Conservation (phyloP, 768 basidiomycete genomes). For the Tulasnella sp. region DNA sequence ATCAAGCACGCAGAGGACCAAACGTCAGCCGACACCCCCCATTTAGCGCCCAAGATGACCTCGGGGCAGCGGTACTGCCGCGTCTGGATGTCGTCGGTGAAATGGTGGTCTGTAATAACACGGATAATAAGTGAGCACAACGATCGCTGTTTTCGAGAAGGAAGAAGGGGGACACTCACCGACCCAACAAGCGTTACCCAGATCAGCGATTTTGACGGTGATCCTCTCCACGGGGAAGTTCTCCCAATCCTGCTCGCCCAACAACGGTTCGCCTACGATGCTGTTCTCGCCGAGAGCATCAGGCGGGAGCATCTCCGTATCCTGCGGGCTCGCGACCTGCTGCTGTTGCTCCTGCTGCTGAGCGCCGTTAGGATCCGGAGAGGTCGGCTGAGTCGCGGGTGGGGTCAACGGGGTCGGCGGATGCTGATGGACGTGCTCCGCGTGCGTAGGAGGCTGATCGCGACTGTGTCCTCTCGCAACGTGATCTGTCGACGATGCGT, state of each 20-base stretch:
- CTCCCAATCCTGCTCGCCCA: slow-evolving; percentile 6
- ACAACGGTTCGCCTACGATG: not conserved
- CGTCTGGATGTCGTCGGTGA: slow-evolving; percentile 97
- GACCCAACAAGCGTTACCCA: slow-evolving; percentile 64
- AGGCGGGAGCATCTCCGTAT: slow-evolving; percentile 14
- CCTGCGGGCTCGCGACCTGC: slow-evolving; percentile 23
- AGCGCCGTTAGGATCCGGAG: slow-evolving; percentile 12
- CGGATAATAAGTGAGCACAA: not conserved
- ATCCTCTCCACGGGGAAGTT: slow-evolving; percentile 44
- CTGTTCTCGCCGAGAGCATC: not conserved
- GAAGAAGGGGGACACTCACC: slow-evolving; percentile 35
- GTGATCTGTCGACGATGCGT: not conserved
- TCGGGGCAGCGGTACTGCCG: slow-evolving; percentile 96
- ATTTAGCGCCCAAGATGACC: slow-evolving; percentile 91
- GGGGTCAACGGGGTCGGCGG: slow-evolving; percentile 20
- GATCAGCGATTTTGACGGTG: slow-evolving; percentile 97
- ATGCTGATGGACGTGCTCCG: slow-evolving; percentile 18
- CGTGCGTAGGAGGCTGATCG: slow-evolving; percentile 17
- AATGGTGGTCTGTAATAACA: slow-evolving; percentile 69
- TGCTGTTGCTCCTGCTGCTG: slow-evolving; percentile 15
- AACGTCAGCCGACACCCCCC: slow-evolving; percentile 91
- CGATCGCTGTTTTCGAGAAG: not conserved
- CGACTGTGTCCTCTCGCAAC: not conserved
- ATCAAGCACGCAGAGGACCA: slow-evolving; percentile 81
- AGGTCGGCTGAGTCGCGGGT: slow-evolving; percentile 14